These are phyloP conservation scores for Prunus yedoensis DNA, from an alignment of 331 rosid species.

Conservation along the genomic window DNA sequence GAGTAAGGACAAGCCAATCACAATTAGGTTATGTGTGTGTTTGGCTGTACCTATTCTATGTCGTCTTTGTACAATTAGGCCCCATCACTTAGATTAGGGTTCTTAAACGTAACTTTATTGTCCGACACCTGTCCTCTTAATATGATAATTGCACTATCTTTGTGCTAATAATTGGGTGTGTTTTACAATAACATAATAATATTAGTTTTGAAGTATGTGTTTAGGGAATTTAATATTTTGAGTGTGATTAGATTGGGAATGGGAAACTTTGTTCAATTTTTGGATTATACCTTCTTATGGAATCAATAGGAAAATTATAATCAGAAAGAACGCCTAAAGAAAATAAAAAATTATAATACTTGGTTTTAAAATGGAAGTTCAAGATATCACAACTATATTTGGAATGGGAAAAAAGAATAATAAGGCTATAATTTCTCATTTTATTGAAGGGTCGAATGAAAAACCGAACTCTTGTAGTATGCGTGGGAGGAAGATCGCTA, in stretches of 20 bases:
- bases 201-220: no score
- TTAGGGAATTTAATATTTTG: no score
- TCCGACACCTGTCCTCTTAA: slow-evolving; percentile 46
- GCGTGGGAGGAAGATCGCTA: not conserved
- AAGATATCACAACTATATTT: no score
- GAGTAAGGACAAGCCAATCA: slow-evolving; percentile 57
- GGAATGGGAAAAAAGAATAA: no score
- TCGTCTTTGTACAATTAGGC: slow-evolving; percentile 6
- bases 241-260: no score
- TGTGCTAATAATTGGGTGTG: slow-evolving; percentile 22
- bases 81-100: not conserved
- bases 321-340: no score
- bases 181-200: not conserved
- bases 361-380: no score
- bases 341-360: no score
- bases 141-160: slow-evolving; percentile 11
- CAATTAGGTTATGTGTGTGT: slow-evolving; percentile 46
- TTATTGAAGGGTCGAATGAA: not conserved
- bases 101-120: slow-evolving; percentile 35
- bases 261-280: no score
- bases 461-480: not conserved
- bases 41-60: slow-evolving; percentile 28
- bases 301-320: no score
- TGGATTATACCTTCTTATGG: no score
- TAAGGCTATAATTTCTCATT: no score